phyloP scores from a whole-genome alignment of 805 yeast genomes.

The Alloascoidea africana region DNA sequence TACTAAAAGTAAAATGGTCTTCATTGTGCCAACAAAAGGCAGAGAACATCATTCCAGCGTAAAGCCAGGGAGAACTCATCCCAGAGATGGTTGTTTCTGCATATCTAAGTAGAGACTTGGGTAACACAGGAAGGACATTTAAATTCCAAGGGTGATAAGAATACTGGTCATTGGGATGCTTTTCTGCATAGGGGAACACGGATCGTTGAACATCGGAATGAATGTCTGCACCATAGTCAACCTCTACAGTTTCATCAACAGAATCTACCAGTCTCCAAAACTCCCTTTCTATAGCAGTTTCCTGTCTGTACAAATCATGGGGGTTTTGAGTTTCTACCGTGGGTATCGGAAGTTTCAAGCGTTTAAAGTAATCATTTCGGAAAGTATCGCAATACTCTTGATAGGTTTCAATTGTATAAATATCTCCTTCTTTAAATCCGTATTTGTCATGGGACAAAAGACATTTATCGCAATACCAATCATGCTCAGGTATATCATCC shows the following conservation, averaged over 20 bases:
- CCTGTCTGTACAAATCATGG: no score
- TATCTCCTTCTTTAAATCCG: conserved; percentile 63
- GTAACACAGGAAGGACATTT: conserved; percentile 52
- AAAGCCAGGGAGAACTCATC: conserved; percentile 81
- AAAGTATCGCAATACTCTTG: conserved; percentile 37
- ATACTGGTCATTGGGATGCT: conserved; percentile 20
- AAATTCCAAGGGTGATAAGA: conserved; percentile 60
- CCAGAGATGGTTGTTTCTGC: conserved; percentile 59
- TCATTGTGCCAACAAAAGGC: conserved; percentile 89
- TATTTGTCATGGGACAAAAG: conserved; percentile 78
- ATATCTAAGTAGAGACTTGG: conserved; percentile 54
- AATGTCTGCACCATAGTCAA: conserved; percentile 80
- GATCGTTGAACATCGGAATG: conserved; percentile 55
- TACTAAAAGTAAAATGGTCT: conserved; percentile 71
- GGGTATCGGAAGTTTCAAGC: no score
- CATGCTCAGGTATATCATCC: conserved; percentile 33
- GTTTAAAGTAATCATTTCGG: conserved; percentile 25
- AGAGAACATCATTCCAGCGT: conserved; percentile 67
- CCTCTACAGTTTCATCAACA: conserved; percentile 33
- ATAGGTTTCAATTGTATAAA: conserved; percentile 47
- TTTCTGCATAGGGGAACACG: conserved; percentile 48
- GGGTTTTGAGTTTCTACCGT: no score
- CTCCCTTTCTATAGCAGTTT: conserved; percentile 35
- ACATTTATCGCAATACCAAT: conserved; percentile 78
- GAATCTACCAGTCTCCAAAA: conserved; percentile 48